Percentiles rank a stretch among this genome's conserved stretches.
phyloP scores from a whole-genome alignment of 2,329 filamentous ascomycete species.

The Eutypa lata region DNA sequence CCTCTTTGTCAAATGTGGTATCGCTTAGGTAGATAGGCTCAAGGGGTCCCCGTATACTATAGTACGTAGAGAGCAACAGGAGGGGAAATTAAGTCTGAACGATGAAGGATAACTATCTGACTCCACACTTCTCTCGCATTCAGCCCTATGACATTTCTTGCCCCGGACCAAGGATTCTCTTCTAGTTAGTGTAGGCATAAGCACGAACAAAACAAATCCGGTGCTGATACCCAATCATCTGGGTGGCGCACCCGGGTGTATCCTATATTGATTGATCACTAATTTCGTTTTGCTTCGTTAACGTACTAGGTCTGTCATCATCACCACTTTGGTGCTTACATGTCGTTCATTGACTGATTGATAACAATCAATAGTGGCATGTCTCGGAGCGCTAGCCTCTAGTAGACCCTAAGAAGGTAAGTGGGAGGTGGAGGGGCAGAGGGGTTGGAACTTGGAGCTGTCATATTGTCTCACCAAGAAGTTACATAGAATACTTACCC shows the following conservation, averaged over 20 bases:
- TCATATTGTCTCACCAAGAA: too few relatives aligned
- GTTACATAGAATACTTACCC: too few relatives aligned
- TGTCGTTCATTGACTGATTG: too few relatives aligned
- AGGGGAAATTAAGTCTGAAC: background rate
- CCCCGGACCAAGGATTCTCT: background rate
- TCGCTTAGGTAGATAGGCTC: background rate
- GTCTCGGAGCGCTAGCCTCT: too few relatives aligned
- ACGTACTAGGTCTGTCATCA: too few relatives aligned
- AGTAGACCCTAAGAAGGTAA: too few relatives aligned
- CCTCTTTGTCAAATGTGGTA: background rate
- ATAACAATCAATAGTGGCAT: too few relatives aligned
- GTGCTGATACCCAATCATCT: background rate
- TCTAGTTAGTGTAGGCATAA: too few relatives aligned
- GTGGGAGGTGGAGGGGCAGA: too few relatives aligned
- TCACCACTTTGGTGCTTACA: too few relatives aligned
- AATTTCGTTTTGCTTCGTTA: background rate
- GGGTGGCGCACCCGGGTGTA: background rate
- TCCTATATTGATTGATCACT: background rate
- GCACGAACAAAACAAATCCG: background rate
- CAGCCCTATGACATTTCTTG: constrained; percentile 1
- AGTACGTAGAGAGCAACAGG: background rate
- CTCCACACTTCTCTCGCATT: background rate
- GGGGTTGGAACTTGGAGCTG: too few relatives aligned
- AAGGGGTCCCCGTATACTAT: background rate
- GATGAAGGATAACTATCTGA: background rate